Evolutionary conservation across 2,329 filamentous ascomycete species (phyloP), one percentile per base, ranked within the genome.

Genomic region (Ascocoryne sarcoides): DNA sequence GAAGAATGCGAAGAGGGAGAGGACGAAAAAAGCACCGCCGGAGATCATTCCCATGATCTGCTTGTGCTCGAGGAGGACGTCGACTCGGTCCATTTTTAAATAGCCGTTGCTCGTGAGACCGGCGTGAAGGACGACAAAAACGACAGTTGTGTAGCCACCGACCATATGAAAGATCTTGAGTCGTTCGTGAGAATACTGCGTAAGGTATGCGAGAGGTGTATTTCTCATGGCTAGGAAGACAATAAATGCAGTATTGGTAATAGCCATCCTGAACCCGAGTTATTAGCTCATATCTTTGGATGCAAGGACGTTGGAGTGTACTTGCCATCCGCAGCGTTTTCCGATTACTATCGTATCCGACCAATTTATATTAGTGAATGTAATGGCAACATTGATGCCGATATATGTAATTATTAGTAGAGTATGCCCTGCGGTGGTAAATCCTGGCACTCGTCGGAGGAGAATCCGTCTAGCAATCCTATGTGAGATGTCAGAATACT

Each of bases 191-290:
- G 73, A 76, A 50, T 70, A 72, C 2, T 65, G 60, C 1, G 68
- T 69, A 8, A 79, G 47, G 44, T 67, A 65, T 0, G 68, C 67
- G 12, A 79, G 54, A 0, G 73, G 75, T 0, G 73, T 77, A 51
- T 77, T 76, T 50, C 76, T 76, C 30, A 78, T 60, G 1, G 69
- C 63, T 12, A 79, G 60, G 38, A 77, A 68, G n/a, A 75, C 60
- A 12, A 74, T 62, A 8, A 79, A 55, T 9, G 62, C 57, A 21
- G 75, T 52, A 49, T 78, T 79, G 28, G 54, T 60, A 9, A 64
- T 49, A 0, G 63, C 55, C 53, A 73, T 60, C 70, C 70, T 73
- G 28, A 10, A 26, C 23, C n/a, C 10, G 8, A 34, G 3, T 33
- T 7, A 33, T 34, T 14, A 15, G 26, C 18, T 16, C 10, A 19